A percentile compares a stretch with the other conserved stretches of the same genome.
These are phyloP conservation scores for Sporothrix brasiliensis DNA, from an alignment of 2,329 filamentous ascomycete species.

Conservation along the genomic window DNA sequence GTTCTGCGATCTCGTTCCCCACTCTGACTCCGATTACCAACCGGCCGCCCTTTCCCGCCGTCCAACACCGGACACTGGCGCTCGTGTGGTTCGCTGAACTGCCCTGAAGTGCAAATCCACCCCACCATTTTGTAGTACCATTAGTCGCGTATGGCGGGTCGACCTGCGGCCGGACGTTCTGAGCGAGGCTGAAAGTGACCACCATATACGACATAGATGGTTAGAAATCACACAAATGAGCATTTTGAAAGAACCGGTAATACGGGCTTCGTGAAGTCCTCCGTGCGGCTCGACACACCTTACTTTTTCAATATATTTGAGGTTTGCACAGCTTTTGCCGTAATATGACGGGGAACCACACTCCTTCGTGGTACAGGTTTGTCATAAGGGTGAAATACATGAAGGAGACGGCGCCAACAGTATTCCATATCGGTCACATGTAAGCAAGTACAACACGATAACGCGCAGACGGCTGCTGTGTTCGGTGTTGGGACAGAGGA, in stretches of 20 bases:
- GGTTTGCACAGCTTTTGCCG: neutral
- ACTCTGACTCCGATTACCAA: conserved; percentile 2
- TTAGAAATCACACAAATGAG: neutral
- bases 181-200: neutral
- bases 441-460: conserved; percentile 12
- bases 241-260: conserved; percentile 4
- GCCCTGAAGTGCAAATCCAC: neutral
- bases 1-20: conserved; percentile 2
- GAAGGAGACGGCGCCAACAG: neutral
- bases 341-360: neutral
- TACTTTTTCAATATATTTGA: neutral
- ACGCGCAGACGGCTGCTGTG: conserved; percentile 12
- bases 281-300: neutral
- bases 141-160: neutral
- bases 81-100: neutral
- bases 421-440: neutral
- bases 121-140: neutral
- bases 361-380: neutral
- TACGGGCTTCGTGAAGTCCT: neutral
- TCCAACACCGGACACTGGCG: conserved; percentile 1
- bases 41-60: neutral
- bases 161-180: neutral
- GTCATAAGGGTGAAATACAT: neutral
- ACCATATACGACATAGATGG: neutral
- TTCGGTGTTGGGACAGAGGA: neutral